phyloP scores from a whole-genome alignment of 441 rosid species.

The Erodium texanum region DNA sequence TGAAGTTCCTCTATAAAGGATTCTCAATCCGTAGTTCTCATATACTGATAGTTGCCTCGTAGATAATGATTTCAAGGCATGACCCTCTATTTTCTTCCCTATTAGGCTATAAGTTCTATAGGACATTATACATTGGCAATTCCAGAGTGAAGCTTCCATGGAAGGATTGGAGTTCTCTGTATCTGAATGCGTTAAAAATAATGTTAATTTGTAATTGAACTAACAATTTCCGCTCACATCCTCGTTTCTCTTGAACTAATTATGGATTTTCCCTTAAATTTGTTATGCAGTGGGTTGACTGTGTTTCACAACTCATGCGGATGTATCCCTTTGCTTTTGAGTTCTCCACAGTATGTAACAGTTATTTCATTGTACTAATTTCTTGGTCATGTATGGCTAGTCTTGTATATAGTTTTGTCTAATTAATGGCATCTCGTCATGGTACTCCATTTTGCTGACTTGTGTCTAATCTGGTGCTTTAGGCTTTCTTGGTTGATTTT shows the following conservation, averaged over 20 bases:
- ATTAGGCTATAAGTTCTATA: background rate
- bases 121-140: no score
- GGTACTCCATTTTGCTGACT: constrained; percentile 1
- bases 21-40: background rate
- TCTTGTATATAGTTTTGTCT: background rate
- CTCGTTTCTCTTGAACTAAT: constrained; percentile 7
- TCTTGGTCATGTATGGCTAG: background rate
- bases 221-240: background rate
- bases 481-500: constrained; percentile 93
- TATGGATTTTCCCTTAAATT: constrained; percentile 18
- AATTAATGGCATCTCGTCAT: background rate
- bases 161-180: background rate
- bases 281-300: constrained; percentile 94
- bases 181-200: background rate
- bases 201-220: background rate
- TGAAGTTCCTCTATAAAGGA: background rate
- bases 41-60: background rate
- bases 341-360: constrained; percentile 76
- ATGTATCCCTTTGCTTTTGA: constrained; percentile 97
- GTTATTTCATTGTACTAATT: constrained; percentile 5
- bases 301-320: constrained; percentile 80
- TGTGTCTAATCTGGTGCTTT: constrained; percentile 20
- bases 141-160: background rate
- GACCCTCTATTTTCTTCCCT: background rate
- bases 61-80: background rate